Base-by-base conservation (phyloP, 2,329 filamentous ascomycete species). In the Aureobasidium zeae region DNA sequence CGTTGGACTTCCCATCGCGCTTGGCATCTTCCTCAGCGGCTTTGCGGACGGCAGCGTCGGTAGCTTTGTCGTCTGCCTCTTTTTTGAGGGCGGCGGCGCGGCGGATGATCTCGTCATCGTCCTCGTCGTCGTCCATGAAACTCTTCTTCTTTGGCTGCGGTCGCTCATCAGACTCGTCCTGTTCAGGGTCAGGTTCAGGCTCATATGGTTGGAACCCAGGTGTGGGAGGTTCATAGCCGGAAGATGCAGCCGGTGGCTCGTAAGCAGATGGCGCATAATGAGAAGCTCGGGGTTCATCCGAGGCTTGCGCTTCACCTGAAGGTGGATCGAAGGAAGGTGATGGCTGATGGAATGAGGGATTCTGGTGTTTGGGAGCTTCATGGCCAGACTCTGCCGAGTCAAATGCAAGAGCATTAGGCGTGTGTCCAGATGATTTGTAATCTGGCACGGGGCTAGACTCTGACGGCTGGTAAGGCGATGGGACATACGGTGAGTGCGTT, bases 31-130 rank as follows among this genome's bases (percentile, higher is more conserved):
- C 74, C 65, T 78, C 87, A 1, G 86, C 89, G 19, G 85, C 86
- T 61, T 81, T 86, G 44, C 79, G 77, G 69, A 95, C 86, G 60
- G 86, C 79, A 55, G 93, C 88, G 46, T 86, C 82, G 35, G 88
- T 87, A 60, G 86, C 83, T 17, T 77, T 74, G 55, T 93, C 85
- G 55, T 65, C 65, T 33, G 55, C 53, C 12, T 55, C 48, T 30
- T 57, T 56, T 28, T 68, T 72, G 41, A 73, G 62, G 2, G 70
- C 66, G 2, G 74, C 67, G 31, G 72, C 74, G 24, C 69, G 67
- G 28, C 65, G 58, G 5, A 67, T 66, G 22, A 77, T 68, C 31
- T 83, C 72, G 47, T 83, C 77, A 50, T 81, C 79, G 17, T 86
- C 83, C 10, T 87, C 82, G 20, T 89, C 84, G 51, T 89, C 82